phyloP scores from a whole-genome alignment of 2,329 filamentous ascomycete genomes.

The Trichoderma oligosporum region DNA sequence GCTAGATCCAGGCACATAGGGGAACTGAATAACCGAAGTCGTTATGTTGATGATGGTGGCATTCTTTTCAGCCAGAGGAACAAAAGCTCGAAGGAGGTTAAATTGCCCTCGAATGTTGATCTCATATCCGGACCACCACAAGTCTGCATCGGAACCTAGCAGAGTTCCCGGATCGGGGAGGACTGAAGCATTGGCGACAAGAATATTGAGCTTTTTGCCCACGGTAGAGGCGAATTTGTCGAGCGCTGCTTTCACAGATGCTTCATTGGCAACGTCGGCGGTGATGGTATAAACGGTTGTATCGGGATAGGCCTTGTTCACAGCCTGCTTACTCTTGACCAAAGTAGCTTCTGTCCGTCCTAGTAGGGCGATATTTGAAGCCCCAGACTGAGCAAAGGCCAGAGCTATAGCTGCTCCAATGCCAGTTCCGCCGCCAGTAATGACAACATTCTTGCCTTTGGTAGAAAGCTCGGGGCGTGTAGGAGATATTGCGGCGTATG shows the following conservation, averaged over 20 bases:
- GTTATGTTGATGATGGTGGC: conserved; percentile 29
- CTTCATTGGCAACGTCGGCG: conserved; percentile 31
- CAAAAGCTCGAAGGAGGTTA: conserved; percentile 29
- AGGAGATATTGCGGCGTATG: conserved; percentile 34
- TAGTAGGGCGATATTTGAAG: conserved; percentile 38
- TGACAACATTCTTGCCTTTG: conserved; percentile 50
- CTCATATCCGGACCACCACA: conserved; percentile 30
- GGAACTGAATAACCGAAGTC: conserved; percentile 24
- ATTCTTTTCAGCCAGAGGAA: conserved; percentile 25
- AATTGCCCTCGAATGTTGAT: conserved; percentile 32
- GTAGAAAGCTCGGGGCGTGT: conserved; percentile 35
- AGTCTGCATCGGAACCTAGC: conserved; percentile 22
- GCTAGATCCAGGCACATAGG: conserved; percentile 30
- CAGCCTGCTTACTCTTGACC: conserved; percentile 36
- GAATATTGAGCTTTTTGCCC: conserved; percentile 36
- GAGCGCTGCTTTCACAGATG: conserved; percentile 20
- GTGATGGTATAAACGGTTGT: conserved; percentile 42
- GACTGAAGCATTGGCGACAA: conserved; percentile 34
- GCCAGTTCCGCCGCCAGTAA: conserved; percentile 61
- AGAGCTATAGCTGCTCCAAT: conserved; percentile 61
- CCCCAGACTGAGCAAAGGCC: conserved; percentile 46
- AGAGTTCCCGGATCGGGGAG: conserved; percentile 22
- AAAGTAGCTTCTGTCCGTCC: conserved; percentile 37
- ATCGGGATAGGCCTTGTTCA: conserved; percentile 43
- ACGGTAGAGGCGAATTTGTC: conserved; percentile 22